Evolutionary conservation across 192 early-diverging fungal species (phyloP), one percentile per base, ranked within the genome.

Genomic region (Oehlia diaphana): DNA sequence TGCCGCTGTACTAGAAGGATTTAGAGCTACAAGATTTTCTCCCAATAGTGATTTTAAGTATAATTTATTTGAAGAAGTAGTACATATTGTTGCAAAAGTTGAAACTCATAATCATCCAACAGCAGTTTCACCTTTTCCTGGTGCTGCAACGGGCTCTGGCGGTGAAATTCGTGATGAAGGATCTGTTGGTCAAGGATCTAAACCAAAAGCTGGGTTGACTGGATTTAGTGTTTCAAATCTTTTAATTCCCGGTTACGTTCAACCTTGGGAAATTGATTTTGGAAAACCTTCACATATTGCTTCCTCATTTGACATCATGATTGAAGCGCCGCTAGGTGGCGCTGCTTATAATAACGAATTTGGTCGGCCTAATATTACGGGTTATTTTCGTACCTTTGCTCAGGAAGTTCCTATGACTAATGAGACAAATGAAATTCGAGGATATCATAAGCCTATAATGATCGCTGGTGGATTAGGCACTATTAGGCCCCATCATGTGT

Each of bases 41-140:
- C 86, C 88, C 19, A 75, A 86, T 76, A 85, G 82, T 21, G 71
- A 86, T 7, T 88, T 89, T 75, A 81, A 86, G n/a, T 96, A 96
- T 84, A 86, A 82, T 64, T 80, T 86, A 10, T 84, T 83, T 74
- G 83, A 86, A 42, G 95, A 96, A 80, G 82, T 87, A 47, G 92
- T 98, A 33, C 95, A 99, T 85, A 95, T 94, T 64, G 89, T 99
- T 42, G 92, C 92, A 77, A 98, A 99, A 88, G 98, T 99, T 23
- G 98, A 99, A 89, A 99, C 98, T 2, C 98, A 99, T 88, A 99
- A 99, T 84, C 98, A 99, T 84, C 98, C 98, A 50, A 99, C 97
- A 21, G 96, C 96, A 28, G 97, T 99, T 26, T 99, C 97, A 70
- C 98, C 98, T 35, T 98, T 95, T 85, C 94, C 98, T 28, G 98